Conservation (phyloP, 805 yeast genomes). For the Ogataea pilisensis region DNA sequence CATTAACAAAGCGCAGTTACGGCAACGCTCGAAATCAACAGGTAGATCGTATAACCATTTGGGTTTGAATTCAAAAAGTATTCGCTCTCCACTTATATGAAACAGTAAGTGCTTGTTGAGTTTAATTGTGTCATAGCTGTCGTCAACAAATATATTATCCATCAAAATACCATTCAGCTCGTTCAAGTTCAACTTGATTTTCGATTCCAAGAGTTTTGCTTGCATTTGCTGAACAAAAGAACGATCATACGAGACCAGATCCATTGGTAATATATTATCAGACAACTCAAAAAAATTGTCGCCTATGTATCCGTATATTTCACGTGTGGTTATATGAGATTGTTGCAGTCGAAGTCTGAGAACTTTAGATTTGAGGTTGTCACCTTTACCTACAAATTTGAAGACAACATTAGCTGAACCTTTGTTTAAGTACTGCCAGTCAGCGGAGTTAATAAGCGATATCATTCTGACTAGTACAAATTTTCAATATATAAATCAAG, state of each 20-base stretch:
- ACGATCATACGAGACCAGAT: conserved; percentile 8
- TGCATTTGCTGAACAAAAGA: too few species aligned
- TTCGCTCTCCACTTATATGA: conserved; percentile 8
- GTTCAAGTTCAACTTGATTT: conserved; percentile 4
- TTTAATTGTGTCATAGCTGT: conserved; percentile 4
- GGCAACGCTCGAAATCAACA: conserved; percentile 31
- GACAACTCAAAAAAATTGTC: conserved; percentile 10
- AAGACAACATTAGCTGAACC: conserved; percentile 50
- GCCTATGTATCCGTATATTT: conserved; percentile 38
- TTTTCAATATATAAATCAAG: too few species aligned
- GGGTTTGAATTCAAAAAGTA: conserved; percentile 44
- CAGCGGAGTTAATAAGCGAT: conserved; percentile 17
- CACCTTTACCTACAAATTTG: conserved; percentile 35
- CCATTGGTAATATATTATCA: conserved; percentile 16
- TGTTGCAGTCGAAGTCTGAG: conserved; percentile 35
- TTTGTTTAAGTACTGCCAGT: conserved; percentile 41
- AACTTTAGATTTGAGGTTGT: conserved; percentile 32
- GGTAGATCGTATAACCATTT: conserved; percentile 46
- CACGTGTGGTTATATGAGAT: conserved; percentile 36
- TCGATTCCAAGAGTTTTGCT: neutral
- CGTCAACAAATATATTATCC: conserved; percentile 20
- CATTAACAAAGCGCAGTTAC: conserved; percentile 42
- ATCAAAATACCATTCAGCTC: conserved; percentile 26
- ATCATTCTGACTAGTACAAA: too few species aligned
- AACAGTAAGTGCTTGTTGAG: conserved; percentile 27